phyloP scores from a whole-genome alignment of 345 rosid genomes.

The Salix purpurea region DNA sequence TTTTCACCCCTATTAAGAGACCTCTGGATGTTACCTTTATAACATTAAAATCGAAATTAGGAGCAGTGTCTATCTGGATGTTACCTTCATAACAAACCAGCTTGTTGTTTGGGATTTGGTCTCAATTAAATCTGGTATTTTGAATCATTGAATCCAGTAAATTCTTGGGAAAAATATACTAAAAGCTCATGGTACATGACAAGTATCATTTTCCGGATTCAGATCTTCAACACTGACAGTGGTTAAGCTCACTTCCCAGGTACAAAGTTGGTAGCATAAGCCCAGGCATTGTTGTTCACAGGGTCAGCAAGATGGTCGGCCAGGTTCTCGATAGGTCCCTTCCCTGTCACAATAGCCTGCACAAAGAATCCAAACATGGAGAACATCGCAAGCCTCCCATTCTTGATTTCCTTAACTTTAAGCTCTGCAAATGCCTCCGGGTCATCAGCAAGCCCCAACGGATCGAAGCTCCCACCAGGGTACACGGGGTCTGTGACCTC shows the following conservation, averaged over 20 bases:
- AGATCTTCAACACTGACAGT: background rate
- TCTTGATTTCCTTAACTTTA: slow-evolving; percentile 44
- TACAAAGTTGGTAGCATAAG: slow-evolving; percentile 49
- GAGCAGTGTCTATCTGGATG: background rate
- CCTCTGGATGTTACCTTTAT: too few relatives aligned
- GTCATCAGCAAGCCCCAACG: slow-evolving; percentile 46
- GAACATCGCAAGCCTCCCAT: slow-evolving; percentile 46
- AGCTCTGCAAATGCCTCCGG: slow-evolving; percentile 46
- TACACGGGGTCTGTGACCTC: slow-evolving; percentile 41
- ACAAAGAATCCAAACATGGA: slow-evolving; percentile 52
- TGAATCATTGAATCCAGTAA: background rate
- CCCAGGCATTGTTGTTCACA: slow-evolving; percentile 48
- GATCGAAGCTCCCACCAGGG: slow-evolving; percentile 54
- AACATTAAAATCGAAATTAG: background rate
- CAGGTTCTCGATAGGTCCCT: slow-evolving; percentile 44
- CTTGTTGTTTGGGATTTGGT: background rate
- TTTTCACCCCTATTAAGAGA: background rate
- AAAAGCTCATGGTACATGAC: background rate
- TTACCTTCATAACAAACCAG: background rate
- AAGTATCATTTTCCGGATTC: background rate
- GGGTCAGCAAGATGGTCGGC: slow-evolving; percentile 42
- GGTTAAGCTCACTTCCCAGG: slow-evolving; percentile 40
- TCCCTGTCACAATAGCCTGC: slow-evolving; percentile 47
- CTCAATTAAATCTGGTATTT: background rate
- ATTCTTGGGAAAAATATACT: background rate